Evolutionary conservation across 176 grass and related monocot genomes (phyloP), one percentile per base, ranked within the genome.

Genomic region (Lolium rigidum): DNA sequence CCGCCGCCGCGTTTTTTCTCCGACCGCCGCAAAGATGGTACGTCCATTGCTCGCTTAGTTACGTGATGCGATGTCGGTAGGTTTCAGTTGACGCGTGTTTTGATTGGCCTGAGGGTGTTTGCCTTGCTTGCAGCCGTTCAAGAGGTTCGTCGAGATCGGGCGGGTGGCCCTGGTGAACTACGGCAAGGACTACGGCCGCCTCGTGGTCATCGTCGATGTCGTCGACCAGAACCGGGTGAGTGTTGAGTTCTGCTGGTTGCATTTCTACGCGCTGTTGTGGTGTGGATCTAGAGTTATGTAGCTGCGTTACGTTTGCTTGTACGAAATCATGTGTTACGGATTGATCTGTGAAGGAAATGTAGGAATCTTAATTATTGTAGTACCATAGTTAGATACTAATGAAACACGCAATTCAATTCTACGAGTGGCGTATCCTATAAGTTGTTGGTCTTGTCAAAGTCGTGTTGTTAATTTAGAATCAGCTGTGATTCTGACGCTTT

Each of bases 121-220:
- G 15, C 17, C 49, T 17, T 74, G 39, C 12, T 10, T 89, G 76
- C 81, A 95, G 94, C 84, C 89, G 73, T 90, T 97, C 92, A 97
- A 97, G 88, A 82, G 94, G 76, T 97, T 93, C 82, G 92, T 97
- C 16, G 94, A 97, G 92, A 97, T 97, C 83, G 94, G 92, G 79
- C 89, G 94, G 13, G 92, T 97, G 84, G 94, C 94, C 71, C 80
- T 97, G 74, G 90, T 97, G 71, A 97, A 94, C 92, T 94, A 97
- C 49, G 94, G 92, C 80, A 92, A 94, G 83, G 94, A 94, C 41
- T 97, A 97, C 38, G 92, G 94, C 62, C 83, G 78, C 13, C 85
- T 97, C 17, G 94, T 97, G 15, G 94, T 97, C 55, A 97, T 97
- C 80, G 92, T 97, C 22, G 94, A 97, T 44, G 80, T 97, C 35